A percentile compares a stretch with the other conserved stretches of the same genome.
phyloP scores from a whole-genome alignment of 2,329 filamentous ascomycete genomes.

The Meredithiella fracta region DNA sequence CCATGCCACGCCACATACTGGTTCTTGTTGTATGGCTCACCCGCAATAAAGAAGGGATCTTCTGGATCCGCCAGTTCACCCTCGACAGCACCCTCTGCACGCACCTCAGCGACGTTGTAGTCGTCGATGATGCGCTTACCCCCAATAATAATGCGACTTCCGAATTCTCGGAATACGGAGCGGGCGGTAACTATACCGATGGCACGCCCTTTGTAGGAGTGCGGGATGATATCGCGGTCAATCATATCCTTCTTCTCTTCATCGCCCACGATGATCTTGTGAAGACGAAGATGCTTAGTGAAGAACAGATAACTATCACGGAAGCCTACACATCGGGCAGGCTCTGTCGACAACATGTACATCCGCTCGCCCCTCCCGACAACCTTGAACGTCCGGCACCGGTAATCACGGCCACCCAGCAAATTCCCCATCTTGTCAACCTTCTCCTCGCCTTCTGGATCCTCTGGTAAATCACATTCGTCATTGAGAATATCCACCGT shows the following conservation, averaged over 20 bases:
- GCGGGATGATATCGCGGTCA: constrained; percentile 84
- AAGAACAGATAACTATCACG: constrained; percentile 98
- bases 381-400: constrained; percentile 89
- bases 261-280: constrained; percentile 96
- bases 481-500: constrained; percentile 81
- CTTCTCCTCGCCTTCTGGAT: constrained; percentile 78
- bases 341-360: constrained; percentile 98
- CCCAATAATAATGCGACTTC: constrained; percentile 82
- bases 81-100: constrained; percentile 63
- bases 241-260: constrained; percentile 97
- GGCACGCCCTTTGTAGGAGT: constrained; percentile 94
- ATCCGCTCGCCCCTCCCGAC: constrained; percentile 65
- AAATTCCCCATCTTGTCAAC: constrained; percentile 81
- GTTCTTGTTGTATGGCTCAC: constrained; percentile 92
- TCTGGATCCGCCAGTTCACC: constrained; percentile 85
- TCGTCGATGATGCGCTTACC: constrained; percentile 77
- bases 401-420: constrained; percentile 72
- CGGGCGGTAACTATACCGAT: constrained; percentile 94
- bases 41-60: constrained; percentile 52
- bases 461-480: constrained; percentile 76
- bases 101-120: constrained; percentile 63
- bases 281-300: constrained; percentile 88
- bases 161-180: constrained; percentile 94
- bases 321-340: constrained; percentile 90
- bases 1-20: constrained; percentile 98